Evolutionary conservation across 257 asterid species (phyloP), one percentile per base, ranked within the genome.

Genomic region (Nicotiana benthamiana): DNA sequence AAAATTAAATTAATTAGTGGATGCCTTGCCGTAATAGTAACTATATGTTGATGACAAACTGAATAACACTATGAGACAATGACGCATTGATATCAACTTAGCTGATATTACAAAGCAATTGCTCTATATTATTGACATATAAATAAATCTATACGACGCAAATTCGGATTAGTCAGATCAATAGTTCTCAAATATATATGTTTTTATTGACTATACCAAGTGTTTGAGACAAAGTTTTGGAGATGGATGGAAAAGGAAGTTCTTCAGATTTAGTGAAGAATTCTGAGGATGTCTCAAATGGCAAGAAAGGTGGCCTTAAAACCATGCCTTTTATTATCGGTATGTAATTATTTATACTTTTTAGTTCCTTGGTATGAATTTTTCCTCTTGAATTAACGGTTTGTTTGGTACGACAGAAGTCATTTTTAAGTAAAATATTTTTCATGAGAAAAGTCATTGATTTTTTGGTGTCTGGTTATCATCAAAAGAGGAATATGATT

Each of bases 261-360:
- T 40, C 72, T 82, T 34, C 81, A 48, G 86, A 88, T 22, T 17
- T 81, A 30, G 80, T 60, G 61, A 80, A 82, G 79, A 62, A 59
- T 68, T 53, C 77, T 27, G 79, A 79, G 52, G 40, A 53, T 54
- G 65, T 18, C 3, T 24, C 72, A 2, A 43, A 74, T 54, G 77
- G 70, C 11, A 59, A 77, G 34, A 86, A 83, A 86, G 97, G 97
- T 48, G 97, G 97, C 28, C 83, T 90, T 20, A 83, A 34, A 64
- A 91, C 97, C 75, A 88, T 90, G 93, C 97, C 97, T 75, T 93
- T 90, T 62, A 67, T 93, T 85, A 89, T 93, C 79, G 97, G 95
- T 86, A 84, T 56, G 81, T 79, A 46, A 54, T 11, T 11, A n/a
- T n/a, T n/a, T n/a, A n/a, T n/a, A n/a, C n/a, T 74, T 17, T 78